phyloP scores from a whole-genome alignment of 2,329 filamentous ascomycete genomes.

The Penicillium sp. region DNA sequence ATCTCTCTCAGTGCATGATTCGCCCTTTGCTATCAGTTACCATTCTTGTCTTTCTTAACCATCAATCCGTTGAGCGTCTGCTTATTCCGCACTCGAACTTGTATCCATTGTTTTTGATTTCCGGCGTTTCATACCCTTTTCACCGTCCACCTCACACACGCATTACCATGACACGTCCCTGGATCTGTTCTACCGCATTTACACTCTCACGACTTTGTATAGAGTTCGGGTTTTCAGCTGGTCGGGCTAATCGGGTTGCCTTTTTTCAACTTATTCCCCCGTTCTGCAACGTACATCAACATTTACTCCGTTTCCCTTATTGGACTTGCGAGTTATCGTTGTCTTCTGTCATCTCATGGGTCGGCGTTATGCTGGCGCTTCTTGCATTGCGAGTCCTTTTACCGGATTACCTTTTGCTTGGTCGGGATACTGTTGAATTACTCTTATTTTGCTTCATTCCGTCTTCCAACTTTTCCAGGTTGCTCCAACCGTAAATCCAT shows the following conservation, averaged over 20 bases:
- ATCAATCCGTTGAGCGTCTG: slow-evolving; percentile 8
- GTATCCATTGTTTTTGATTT: slow-evolving; percentile 8
- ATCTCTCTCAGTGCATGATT: neutral
- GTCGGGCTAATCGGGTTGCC: slow-evolving; percentile 16
- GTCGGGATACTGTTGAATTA: neutral
- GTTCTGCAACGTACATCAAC: slow-evolving; percentile 20
- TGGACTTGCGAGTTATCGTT: neutral
- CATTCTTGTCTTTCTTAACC: neutral
- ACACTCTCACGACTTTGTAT: slow-evolving; percentile 24
- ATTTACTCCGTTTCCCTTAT: slow-evolving; percentile 12
- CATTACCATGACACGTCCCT: slow-evolving; percentile 7
- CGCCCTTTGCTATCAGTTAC: neutral
- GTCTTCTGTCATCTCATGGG: slow-evolving; percentile 16
- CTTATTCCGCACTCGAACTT: slow-evolving; percentile 2
- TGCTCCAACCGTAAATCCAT: neutral
- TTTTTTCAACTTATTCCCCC: slow-evolving; percentile 17
- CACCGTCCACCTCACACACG: neutral
- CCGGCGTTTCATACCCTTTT: slow-evolving; percentile 21
- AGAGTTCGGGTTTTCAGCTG: slow-evolving; percentile 21
- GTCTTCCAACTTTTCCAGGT: neutral
- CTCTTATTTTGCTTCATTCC: neutral
- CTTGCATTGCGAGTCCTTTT: slow-evolving; percentile 11
- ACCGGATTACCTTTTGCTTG: neutral
- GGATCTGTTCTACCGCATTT: slow-evolving; percentile 18
- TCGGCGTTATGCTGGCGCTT: slow-evolving; percentile 16